Evolutionary conservation across 2,329 filamentous ascomycete species (phyloP).

Genomic region (Pseudogymnoascus sp.): DNA sequence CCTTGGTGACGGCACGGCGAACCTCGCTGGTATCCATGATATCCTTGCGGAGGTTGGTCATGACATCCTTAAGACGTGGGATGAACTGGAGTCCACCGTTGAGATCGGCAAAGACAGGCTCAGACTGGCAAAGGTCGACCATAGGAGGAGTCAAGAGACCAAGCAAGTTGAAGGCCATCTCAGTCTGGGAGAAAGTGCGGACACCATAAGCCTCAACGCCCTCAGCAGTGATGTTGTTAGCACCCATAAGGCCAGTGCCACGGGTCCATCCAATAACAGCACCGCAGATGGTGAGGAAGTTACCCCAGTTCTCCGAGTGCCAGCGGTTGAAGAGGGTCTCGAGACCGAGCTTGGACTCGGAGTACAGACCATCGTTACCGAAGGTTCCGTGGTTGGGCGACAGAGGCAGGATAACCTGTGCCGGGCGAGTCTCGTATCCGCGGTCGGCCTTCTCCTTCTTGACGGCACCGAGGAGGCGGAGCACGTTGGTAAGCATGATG

Average conservation of each 20-base stretch:
- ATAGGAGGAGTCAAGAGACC: constrained; percentile 92
- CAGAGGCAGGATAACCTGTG: constrained; percentile 89
- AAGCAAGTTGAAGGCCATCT: constrained; percentile 98
- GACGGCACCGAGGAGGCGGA: constrained; percentile 82
- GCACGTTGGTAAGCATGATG: constrained; percentile 96
- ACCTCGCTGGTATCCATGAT: constrained; percentile 94
- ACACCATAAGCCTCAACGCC: constrained; percentile 95
- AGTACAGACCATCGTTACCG: constrained; percentile 94
- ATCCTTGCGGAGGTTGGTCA: constrained; percentile 87
- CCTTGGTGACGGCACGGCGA: constrained; percentile 86
- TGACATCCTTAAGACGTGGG: constrained; percentile 86
- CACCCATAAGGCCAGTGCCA: constrained; percentile 94
- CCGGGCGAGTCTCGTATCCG: constrained; percentile 89
- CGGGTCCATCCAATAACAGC: constrained; percentile 99
- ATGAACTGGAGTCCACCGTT: constrained; percentile 98
- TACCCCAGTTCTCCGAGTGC: constrained; percentile 95
- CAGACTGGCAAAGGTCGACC: constrained; percentile 88
- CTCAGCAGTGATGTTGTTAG: constrained; percentile 95
- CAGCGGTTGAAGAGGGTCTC: constrained; percentile 98
- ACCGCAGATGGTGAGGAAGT: constrained; percentile 96
- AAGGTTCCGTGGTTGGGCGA: constrained; percentile 99
- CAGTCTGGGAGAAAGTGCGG: constrained; percentile 96
- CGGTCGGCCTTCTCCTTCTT: constrained; percentile 83
- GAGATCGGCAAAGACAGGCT: constrained; percentile 93
- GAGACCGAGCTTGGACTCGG: constrained; percentile 92